A percentile compares a stretch with the other conserved stretches of the same genome.
Evolutionary conservation across 202 grass and related monocot genomes (phyloP).

Genomic region (Schoenoplectus triqueter): DNA sequence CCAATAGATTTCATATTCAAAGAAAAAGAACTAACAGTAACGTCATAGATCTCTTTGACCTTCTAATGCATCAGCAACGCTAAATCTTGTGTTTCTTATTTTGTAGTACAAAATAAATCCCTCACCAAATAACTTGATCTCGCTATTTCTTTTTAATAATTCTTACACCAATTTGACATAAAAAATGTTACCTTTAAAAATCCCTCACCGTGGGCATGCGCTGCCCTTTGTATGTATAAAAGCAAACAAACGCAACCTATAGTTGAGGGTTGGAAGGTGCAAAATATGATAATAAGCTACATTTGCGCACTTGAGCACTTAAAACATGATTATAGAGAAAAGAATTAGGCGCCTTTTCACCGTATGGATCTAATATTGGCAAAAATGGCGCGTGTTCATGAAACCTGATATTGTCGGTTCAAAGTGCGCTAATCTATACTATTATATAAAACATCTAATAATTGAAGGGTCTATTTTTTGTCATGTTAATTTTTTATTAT

Average conservation of each 20-base stretch:
- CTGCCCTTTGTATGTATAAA: background rate
- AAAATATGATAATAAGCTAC: conserved; percentile 15
- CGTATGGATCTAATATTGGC: background rate
- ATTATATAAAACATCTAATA: no score
- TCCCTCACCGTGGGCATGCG: background rate
- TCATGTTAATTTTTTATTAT: no score
- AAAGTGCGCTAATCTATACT: background rate
- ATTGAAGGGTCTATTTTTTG: no score
- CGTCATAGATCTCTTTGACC: background rate
- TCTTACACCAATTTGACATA: background rate
- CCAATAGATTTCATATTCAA: background rate
- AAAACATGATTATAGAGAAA: conserved; percentile 11
- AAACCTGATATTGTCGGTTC: conserved; percentile 5
- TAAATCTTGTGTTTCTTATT: background rate
- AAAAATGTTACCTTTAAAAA: background rate
- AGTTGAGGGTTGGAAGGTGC: background rate
- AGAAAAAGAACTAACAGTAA: background rate
- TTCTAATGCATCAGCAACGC: background rate
- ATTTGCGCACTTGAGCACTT: background rate
- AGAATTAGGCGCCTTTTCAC: background rate
- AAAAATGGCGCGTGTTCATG: background rate
- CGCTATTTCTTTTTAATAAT: background rate
- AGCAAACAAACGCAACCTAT: background rate
- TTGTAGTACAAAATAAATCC: background rate
- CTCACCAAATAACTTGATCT: background rate